These are phyloP conservation scores for Ogataea paraovalis DNA, from an alignment of 805 yeast genomes.

Conservation along the genomic window DNA sequence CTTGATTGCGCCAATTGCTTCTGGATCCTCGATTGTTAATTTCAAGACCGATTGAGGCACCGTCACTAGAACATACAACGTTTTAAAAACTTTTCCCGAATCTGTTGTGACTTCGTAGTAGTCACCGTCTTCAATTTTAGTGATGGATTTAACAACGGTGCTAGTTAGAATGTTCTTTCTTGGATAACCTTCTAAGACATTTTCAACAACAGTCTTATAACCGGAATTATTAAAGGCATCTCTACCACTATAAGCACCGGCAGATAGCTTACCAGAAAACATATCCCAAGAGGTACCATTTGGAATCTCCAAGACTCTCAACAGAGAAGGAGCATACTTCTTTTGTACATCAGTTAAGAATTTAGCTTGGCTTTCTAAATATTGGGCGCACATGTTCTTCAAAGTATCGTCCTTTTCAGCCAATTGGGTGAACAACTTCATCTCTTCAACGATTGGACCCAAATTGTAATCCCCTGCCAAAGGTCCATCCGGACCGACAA, in stretches of 20 bases:
- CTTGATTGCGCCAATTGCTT: conserved; percentile 25
- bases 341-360: conserved; percentile 24
- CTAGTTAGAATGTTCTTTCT: conserved; percentile 17
- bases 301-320: conserved; percentile 27
- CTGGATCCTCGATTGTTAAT: conserved; percentile 24
- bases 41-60: conserved; percentile 47
- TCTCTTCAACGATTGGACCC: conserved; percentile 29
- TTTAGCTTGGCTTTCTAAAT: conserved; percentile 15
- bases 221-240: conserved; percentile 29
- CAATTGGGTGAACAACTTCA: conserved; percentile 30
- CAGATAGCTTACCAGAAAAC: conserved; percentile 24
- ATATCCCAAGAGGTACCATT: conserved; percentile 30
- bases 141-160: conserved; percentile 26
- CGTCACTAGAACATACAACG: conserved; percentile 42
- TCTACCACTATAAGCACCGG: conserved; percentile 28
- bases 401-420: conserved; percentile 25
- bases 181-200: conserved; percentile 26
- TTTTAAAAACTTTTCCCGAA: conserved; percentile 13
- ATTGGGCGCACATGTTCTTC: conserved; percentile 24
- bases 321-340: conserved; percentile 26
- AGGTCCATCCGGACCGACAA: conserved; percentile 25
- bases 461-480: conserved; percentile 28
- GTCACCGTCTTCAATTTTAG: conserved; percentile 14
- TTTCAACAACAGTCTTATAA: conserved; percentile 26
- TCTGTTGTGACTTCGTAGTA: conserved; percentile 16